phyloP scores from a whole-genome alignment of 1,284 basidiomycete genomes.

The Ceratobasidium sp. region DNA sequence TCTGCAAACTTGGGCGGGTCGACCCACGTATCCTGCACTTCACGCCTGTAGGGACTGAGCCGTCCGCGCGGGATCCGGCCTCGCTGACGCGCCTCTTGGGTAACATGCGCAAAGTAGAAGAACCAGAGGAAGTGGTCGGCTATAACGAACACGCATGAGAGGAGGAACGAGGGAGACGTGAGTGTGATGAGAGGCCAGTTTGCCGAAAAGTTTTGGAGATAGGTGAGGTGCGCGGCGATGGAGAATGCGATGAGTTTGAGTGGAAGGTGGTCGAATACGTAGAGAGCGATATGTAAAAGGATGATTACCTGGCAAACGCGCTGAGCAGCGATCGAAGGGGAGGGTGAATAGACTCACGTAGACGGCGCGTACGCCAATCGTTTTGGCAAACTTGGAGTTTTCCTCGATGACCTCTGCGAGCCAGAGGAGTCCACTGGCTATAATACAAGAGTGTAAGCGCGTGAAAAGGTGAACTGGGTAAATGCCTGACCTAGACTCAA shows the following conservation, averaged over 20 bases:
- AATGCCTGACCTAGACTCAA: slow-evolving; percentile 75
- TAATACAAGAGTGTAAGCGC: slow-evolving; percentile 48
- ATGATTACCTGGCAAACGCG: slow-evolving; percentile 75
- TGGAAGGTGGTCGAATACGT: slow-evolving; percentile 84
- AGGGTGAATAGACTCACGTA: slow-evolving; percentile 73
- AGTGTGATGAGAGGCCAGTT: slow-evolving; percentile 93
- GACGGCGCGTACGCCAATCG: slow-evolving; percentile 82
- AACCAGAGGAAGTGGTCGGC: slow-evolving; percentile 95
- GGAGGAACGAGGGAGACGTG: slow-evolving; percentile 83
- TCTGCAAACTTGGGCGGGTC: slow-evolving; percentile 71
- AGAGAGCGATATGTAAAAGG: slow-evolving; percentile 79
- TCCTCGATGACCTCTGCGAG: slow-evolving; percentile 96
- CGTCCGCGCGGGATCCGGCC: slow-evolving; percentile 45
- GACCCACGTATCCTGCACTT: slow-evolving; percentile 42
- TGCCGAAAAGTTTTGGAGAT: slow-evolving; percentile 89
- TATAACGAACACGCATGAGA: slow-evolving; percentile 86
- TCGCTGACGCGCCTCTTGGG: slow-evolving; percentile 67
- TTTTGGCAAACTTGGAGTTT: slow-evolving; percentile 84
- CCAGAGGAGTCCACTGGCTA: slow-evolving; percentile 93
- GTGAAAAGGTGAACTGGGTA: neutral
- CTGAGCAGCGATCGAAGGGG: slow-evolving; percentile 29
- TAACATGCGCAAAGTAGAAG: slow-evolving; percentile 83
- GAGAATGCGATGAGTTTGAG: slow-evolving; percentile 81
- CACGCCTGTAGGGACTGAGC: slow-evolving; percentile 36
- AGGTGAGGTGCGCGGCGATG: slow-evolving; percentile 84